Base-by-base conservation (phyloP, 2,329 filamentous ascomycete genomes). In the Botryotinia calthae region DNA sequence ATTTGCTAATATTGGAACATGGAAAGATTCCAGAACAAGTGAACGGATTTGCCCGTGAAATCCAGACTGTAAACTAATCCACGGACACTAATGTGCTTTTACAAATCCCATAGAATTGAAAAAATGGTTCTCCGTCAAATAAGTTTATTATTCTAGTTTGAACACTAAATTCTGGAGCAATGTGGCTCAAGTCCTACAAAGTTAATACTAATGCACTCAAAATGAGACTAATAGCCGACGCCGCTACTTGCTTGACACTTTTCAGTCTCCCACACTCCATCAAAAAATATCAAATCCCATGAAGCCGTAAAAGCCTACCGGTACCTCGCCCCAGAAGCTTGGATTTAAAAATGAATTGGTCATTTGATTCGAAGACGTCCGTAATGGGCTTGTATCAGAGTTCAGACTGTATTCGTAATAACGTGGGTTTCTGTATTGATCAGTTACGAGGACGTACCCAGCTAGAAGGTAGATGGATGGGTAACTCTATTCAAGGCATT, bases 141-240 rank as follows among this genome's bases (percentile, higher is more conserved):
- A 66, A 40, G 22, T 40, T 51, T 37, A 20, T 51, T 14, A 20
- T 66, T 56, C 28, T 67, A 40, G 34, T 37, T 18, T 40, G 1
- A 8, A 48, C 31, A n/a, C 22, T 18, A 66, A 34, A 31, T 28
- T 18, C 48, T 25, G 46, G 40, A 37, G 25, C 40, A 31, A 20
- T 56, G 48, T 67, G 48, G 48, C 65, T 67, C 31, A 67, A 25
- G 51, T 25, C 46, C 44, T 9, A n/a, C 12, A 56, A 56, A 28
- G n/a, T 56, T 54, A n/a, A 16, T 34, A 54, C 31, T 54, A 28
- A 54, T 40, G n/a, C 51, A 56, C 34, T 20, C 20, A 40, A 56
- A 67, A 28, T 16, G 16, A 28, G 28, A 42, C 65, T 67, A 67
- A 42, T 67, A 67, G 65, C 65, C 65, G 65, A 67, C 40, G 61